Evolutionary conservation across 768 basidiomycete genomes (phyloP), one percentile per base, ranked within the genome.

Genomic region (Amanita rubescens): DNA sequence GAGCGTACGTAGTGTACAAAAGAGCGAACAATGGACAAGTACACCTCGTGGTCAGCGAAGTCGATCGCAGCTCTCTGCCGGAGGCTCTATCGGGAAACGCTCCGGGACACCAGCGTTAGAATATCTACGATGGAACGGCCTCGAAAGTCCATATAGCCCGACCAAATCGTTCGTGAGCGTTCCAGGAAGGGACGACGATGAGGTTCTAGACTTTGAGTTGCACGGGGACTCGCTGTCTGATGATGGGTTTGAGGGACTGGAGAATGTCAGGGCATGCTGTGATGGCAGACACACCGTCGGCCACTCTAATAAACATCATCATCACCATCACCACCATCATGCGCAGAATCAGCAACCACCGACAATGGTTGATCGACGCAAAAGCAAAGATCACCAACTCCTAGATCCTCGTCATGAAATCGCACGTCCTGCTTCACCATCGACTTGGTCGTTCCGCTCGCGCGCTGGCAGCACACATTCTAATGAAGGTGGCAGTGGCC

Each of bases 191-290:
- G 65, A 67, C 17, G 79, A 83, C 11, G 78, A 81, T 0, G 82
- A 82, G 2, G 89, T 85, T 19, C 71, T 88, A 1, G 88, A 90
- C 60, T 90, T 94, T 62, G 90, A 94, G 69, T 71, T 93, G 30
- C 85, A 94, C 60, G 88, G 81, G 17, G 86, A 83, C 17, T 75
- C 75, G 19, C 66, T 79, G 57, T 86, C 82, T 11, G 89, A 90
- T 58, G 84, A 84, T 30, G 90, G 82, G 4, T 98, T 81, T 64
- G 94, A 97, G 62, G 94, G 93, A 0, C 67, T 98, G 51, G 94
- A 97, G 72, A 97, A 98, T 62, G 94, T 97, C 19, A 80, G 95
- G 20, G 93, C 88, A 1, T 93, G 90, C 65, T 93, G 90, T 61
- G 89, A 91, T 65, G 90, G 90, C 17, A 76, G 81, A 49, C 91